Evolutionary conservation across 2,329 filamentous ascomycete genomes (phyloP), one percentile per base, ranked within the genome.

Genomic region (Sclerotinia nivalis): DNA sequence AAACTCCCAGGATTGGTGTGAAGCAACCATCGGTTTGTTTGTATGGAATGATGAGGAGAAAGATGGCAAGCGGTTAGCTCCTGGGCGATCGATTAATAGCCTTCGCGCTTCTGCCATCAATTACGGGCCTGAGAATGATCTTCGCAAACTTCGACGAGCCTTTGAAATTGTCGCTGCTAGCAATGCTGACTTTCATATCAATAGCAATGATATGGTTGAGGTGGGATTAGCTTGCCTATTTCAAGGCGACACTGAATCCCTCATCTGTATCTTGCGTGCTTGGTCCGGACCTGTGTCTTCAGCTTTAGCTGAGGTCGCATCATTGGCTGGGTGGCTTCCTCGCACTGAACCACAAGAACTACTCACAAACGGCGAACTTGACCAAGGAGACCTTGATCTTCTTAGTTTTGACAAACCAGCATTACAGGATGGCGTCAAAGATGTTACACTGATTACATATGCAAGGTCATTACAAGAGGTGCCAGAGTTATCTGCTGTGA

Each of bases 1-100:
- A 60, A 88, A 89, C 58, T 88, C 93, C 0, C 89, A 95, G 76
- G 94, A 97, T 80, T 98, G 95, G 95, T 89, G 95, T 66, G 95
- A 98, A 82, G 94, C 93, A 0, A 91, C 90, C 0, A 82, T 97
- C 71, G 92, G 90, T 1, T 82, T 98, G 64, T 89, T 94, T 45
- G 89, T 91, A 8, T 98, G 95, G 95, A 97, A 94, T 93, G 91
- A 97, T 77, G 93, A 96, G 71, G 87, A 87, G n/a, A 87, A 89
- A 71, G 85, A 89, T 13, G 82, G 84, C 62, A 73, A 73, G 66
- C 75, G 73, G 54, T 55, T 76, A 55, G 73, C 75, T 56, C 70
- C 74, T 34, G 73, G 76, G 37, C 73, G 73, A 62, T 77, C 77
- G 7, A 74, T 74, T 28, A 71, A 68, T 52, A 70, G 55, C 37